Evolutionary conservation across 805 yeast genomes (phyloP), one percentile per base, ranked within the genome.

Genomic region (Blastobotrys americana): DNA sequence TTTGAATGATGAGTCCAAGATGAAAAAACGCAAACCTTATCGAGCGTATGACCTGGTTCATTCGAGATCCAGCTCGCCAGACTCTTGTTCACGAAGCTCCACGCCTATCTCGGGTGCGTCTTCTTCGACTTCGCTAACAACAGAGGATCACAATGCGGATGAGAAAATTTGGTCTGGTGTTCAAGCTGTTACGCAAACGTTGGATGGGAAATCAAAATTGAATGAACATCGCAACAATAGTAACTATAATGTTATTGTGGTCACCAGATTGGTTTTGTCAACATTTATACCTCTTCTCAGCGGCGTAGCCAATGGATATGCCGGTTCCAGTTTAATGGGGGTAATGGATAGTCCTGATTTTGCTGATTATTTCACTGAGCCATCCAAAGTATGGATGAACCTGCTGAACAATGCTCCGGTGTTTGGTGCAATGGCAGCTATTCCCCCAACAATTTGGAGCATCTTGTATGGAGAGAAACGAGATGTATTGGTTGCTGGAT

Each of bases 401-500:
- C 31, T 25, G 31, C 31, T 25, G 31, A 25, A 25, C 31, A 25
- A 25, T 13, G 31, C 31, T 13, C 31, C 31, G 13, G 13, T 25
- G 8, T 25, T 25, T 25, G 31, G 31, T 25, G 31, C 31, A 13
- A 8, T 25, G 31, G 8, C 13, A 13, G 31, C 31, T 8, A 25
- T 25, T 25, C 31, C 31, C 31, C 31, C 31, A 13, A 8, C 31
- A 8, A 25, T 25, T 25, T 25, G 31, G 31, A 13, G 31, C 8
- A 8, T 13, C 8, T 8, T 25, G 8, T 13, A 25, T 25, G 31
- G 10, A 8, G 31, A 25, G 31, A 25, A 25, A 13, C 31, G 31
- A 25, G 13, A 25, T 13, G 13, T 25, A 13, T 13, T 36, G 42
- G 60, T 76, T 13, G 28, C 65, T 17, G 88, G 88, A 25, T 68